Evolutionary conservation across 2,329 filamentous ascomycete genomes (phyloP).

Genomic region (Xylaria sp.): DNA sequence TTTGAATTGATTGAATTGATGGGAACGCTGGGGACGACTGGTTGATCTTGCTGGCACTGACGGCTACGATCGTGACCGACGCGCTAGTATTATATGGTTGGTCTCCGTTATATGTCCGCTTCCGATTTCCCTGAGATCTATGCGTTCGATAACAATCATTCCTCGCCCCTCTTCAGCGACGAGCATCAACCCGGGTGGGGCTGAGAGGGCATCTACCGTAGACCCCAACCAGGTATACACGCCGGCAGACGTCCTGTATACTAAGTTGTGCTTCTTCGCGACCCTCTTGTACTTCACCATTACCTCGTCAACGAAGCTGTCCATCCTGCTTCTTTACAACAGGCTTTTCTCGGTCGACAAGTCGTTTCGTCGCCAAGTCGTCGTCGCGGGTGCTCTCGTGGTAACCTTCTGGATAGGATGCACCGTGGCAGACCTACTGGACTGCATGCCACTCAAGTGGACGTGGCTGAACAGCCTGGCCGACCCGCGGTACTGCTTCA

Average conservation of each 20-base stretch:
- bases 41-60: constrained; percentile 15
- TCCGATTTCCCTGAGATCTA: no score
- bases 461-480: constrained; percentile 25
- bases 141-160: neutral
- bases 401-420: constrained; percentile 25
- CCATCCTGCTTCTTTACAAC: constrained; percentile 34
- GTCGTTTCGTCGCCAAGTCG: constrained; percentile 27
- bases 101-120: neutral
- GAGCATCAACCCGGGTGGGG: constrained; percentile 1
- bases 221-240: neutral
- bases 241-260: constrained; percentile 8
- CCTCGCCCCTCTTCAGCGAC: neutral
- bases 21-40: constrained; percentile 28
- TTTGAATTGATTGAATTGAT: no score
- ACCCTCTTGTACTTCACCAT: constrained; percentile 33
- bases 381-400: constrained; percentile 9
- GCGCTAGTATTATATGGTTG: constrained; percentile 15
- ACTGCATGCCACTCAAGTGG: constrained; percentile 30
- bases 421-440: constrained; percentile 25
- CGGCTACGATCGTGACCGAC: constrained; percentile 9
- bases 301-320: constrained; percentile 30
- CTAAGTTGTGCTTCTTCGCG: constrained; percentile 19
- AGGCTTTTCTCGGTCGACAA: constrained; percentile 32
- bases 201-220: neutral
- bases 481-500: constrained; percentile 31